A percentile compares a stretch with the other conserved stretches of the same genome.
phyloP scores from a whole-genome alignment of 441 rosid genomes.

The Biscutella laevigata region DNA sequence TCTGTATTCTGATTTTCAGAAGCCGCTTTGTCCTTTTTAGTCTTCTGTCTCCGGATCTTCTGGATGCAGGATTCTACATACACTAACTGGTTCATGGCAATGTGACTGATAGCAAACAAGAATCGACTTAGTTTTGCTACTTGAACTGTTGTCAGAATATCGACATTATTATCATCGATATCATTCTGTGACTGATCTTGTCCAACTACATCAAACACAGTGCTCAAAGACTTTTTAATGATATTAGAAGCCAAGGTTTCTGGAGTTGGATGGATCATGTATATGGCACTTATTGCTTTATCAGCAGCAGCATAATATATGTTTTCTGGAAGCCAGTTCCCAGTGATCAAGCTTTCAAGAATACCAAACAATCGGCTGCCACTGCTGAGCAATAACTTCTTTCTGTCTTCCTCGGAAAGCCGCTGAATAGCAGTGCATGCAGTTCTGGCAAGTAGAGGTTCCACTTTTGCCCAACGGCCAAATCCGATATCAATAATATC shows the following conservation, averaged over 20 bases:
- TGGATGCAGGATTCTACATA: constrained; percentile 82
- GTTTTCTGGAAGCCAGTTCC: constrained; percentile 83
- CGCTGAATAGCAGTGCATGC: constrained; percentile 91
- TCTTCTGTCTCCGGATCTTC: constrained; percentile 80
- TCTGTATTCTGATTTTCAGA: constrained; percentile 34
- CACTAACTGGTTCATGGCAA: constrained; percentile 93
- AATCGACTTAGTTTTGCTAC: constrained; percentile 73
- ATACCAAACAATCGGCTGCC: constrained; percentile 71
- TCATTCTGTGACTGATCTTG: constrained; percentile 44
- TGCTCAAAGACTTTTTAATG: constrained; percentile 57
- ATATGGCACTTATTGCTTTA: constrained; percentile 79
- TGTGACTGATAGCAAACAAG: constrained; percentile 70
- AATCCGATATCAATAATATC: constrained; percentile 97
- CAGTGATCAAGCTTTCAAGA: constrained; percentile 72
- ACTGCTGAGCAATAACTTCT: constrained; percentile 57
- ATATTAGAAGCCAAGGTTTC: constrained; percentile 68
- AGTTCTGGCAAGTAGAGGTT: constrained; percentile 86
- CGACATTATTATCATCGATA: constrained; percentile 21
- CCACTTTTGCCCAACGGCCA: constrained; percentile 99
- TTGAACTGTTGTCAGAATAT: constrained; percentile 48
- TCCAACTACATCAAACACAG: constrained; percentile 44
- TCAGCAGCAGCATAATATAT: constrained; percentile 91
- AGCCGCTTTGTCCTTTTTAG: constrained; percentile 38
- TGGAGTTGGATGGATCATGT: constrained; percentile 80
- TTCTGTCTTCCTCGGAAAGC: constrained; percentile 73